Base-by-base conservation (phyloP, 2,329 filamentous ascomycete genomes). In the Fusarium verrucosum region DNA sequence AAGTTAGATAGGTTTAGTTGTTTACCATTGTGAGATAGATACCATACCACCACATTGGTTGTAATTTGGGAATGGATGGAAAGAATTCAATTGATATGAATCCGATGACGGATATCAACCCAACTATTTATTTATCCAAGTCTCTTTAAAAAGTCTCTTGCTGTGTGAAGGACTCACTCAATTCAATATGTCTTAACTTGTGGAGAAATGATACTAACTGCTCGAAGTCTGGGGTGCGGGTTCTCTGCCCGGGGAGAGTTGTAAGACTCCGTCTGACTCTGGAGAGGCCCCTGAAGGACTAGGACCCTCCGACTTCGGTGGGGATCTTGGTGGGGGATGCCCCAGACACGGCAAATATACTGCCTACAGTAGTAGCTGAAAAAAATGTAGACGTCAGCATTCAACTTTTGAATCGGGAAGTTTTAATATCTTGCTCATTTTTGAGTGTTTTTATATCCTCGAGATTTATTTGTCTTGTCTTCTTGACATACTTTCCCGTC, bases 1-100 rank as follows among this genome's bases (percentile, higher is more conserved):
- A 44, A 62, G 57, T 59, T 66, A 71, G 66, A 62, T 71, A 70
- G 57, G 58, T 52, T 64, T 66, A 69, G 68, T 45, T 61, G 51
- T 38, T 41, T 68, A 64, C 68, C 65, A 60, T 49, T 64, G 62
- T 57, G 66, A 68, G 68, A 68, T 71, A 71, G 66, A 70, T 70
- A 70, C 68, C 68, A 70, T 54, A 20, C 46, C 25, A n/a, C 45
- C 17, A 58, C 58, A 49, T 58, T 50, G 56, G 57, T 57, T 69
- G 65, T 69, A 65, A 60, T 67, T 47, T 51, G 45, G 49, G 35
- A 28, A 43, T 14, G 43, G 32, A 43, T 14, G 43, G 43, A 42
- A 23, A 40, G 58, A 50, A 59, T 50, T 46, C 45, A 65, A 66
- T 38, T 58, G 51, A 58, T 23, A 62, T 42, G 35, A 33, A 43